phyloP scores from a whole-genome alignment of 1,139 yeast species.

The Taphrina pruni region DNA sequence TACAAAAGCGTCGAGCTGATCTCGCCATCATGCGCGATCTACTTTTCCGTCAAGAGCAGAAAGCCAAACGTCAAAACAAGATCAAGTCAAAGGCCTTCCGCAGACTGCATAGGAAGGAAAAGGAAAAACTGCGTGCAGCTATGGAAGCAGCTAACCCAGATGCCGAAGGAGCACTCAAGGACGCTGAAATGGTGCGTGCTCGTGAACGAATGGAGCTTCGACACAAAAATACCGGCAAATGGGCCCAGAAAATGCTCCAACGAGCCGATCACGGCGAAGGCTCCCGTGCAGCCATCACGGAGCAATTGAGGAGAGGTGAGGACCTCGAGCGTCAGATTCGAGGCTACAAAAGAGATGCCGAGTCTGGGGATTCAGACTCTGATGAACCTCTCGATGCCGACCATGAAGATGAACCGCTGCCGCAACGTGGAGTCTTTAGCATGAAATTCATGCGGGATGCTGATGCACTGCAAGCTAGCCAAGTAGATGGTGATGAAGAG shows the following conservation, averaged over 20 bases:
- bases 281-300: conserved; percentile 87
- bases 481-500: neutral
- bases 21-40: conserved; percentile 90
- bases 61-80: conserved; percentile 88
- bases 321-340: conserved; percentile 72
- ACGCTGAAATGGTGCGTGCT: conserved; percentile 73
- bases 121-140: conserved; percentile 59
- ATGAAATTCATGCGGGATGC: conserved; percentile 44
- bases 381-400: conserved; percentile 33
- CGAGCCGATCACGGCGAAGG: conserved; percentile 89
- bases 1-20: conserved; percentile 77
- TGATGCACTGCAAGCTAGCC: conserved; percentile 27
- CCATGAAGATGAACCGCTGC: conserved; percentile 21
- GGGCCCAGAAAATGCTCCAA: conserved; percentile 91
- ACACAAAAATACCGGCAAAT: conserved; percentile 83
- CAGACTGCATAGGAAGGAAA: conserved; percentile 83
- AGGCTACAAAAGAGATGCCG: conserved; percentile 59
- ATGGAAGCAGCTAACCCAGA: conserved; percentile 11
- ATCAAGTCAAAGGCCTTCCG: conserved; percentile 91
- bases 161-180: conserved; percentile 59
- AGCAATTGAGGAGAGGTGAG: conserved; percentile 89
- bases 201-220: conserved; percentile 88
- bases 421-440: conserved; percentile 39
- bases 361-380: conserved; percentile 54
- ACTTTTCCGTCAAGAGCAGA: conserved; percentile 92